Base-by-base conservation (phyloP, 2,329 filamentous ascomycete genomes). In the Malbranchea cinnamomea region DNA sequence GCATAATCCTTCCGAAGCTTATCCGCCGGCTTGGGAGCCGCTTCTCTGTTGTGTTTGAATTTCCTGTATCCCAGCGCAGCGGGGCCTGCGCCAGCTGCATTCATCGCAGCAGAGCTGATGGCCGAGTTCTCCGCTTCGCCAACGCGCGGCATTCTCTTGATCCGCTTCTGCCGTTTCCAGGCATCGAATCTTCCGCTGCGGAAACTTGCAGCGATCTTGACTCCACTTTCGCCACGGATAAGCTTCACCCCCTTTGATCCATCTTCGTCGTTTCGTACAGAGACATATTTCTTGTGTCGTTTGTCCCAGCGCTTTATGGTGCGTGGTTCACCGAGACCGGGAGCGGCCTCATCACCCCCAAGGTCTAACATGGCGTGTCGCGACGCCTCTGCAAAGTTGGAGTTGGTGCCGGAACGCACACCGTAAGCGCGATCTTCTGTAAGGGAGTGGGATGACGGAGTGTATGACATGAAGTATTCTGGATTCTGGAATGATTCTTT, bases 391-490 rank as follows among this genome's bases (percentile, higher is more conserved):
- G 91, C 69, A 58, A 98, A 98, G 55, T 78, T 85, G 32, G 69
- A 64, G 43, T 65, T 68, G 6, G 70, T 73, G 28, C 83, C 83
- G 0, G 82, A 80, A 54, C 91, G 82, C 11, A 98, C 84, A 39
- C 85, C 84, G 57, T 98, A 98, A 8, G 77, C 89, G 32, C 81
- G 78, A 50, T 94, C 84, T 57, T 95, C 87, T 30, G 78, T 81
- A 4, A 78, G 65, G 52, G 87, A 89, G 43, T 71, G 68, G 23
- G 74, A 74, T 37, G 79, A 76, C 0, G 89, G 89, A 1, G 74
- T 81, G 64, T 98, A 98, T 6, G 82, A 80, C 84, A 98, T 95
- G 72, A 91, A 98, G 43, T 89, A 73, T 25, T 94, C 85, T 0
- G 75, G 69, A 50, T 94, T 85, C 48, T 81, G 74, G 67, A 74